These are phyloP conservation scores for Phyllosticta citriasiana DNA, from an alignment of 2,329 filamentous ascomycete genomes.

Conservation along the genomic window DNA sequence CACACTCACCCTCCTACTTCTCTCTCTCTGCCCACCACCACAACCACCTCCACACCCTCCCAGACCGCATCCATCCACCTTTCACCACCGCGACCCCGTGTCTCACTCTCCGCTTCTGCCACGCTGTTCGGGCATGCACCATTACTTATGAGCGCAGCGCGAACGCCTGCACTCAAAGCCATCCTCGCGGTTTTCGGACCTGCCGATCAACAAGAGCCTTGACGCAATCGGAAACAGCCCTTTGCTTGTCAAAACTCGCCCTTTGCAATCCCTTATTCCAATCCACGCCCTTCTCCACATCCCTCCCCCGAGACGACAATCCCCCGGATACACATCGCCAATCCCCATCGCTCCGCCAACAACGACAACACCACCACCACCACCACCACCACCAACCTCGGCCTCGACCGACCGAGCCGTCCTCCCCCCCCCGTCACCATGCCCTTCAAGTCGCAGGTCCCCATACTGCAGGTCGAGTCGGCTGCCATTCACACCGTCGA, in stretches of 20 bases:
- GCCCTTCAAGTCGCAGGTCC: slow-evolving; percentile 73
- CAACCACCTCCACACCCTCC: not conserved
- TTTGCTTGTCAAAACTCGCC: not conserved
- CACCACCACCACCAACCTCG: too few relatives aligned
- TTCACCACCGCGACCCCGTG: not conserved
- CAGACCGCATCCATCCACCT: not conserved
- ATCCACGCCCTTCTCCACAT: not conserved
- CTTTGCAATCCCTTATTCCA: slow-evolving; percentile 6
- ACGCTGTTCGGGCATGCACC: slow-evolving; percentile 9
- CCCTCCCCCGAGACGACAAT: slow-evolving; percentile 1
- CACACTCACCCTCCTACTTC: not conserved
- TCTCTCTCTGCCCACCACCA: too few relatives aligned
- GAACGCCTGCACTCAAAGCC: slow-evolving; percentile 8
- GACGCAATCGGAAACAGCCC: slow-evolving; percentile 17
- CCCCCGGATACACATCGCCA: not conserved
- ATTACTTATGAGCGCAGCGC: slow-evolving; percentile 7
- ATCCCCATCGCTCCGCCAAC: not conserved
- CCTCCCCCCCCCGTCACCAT: slow-evolving; percentile 39
- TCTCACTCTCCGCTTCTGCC: slow-evolving; percentile 9
- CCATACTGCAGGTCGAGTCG: slow-evolving; percentile 84
- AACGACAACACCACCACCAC: not conserved
- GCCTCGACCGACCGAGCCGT: too few relatives aligned
- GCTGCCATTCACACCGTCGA: slow-evolving; percentile 92
- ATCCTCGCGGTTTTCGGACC: slow-evolving; percentile 10
- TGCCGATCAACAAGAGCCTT: slow-evolving; percentile 14